Evolutionary conservation across 2,329 filamentous ascomycete genomes (phyloP).

Genomic region (Hypoxylon sp.): DNA sequence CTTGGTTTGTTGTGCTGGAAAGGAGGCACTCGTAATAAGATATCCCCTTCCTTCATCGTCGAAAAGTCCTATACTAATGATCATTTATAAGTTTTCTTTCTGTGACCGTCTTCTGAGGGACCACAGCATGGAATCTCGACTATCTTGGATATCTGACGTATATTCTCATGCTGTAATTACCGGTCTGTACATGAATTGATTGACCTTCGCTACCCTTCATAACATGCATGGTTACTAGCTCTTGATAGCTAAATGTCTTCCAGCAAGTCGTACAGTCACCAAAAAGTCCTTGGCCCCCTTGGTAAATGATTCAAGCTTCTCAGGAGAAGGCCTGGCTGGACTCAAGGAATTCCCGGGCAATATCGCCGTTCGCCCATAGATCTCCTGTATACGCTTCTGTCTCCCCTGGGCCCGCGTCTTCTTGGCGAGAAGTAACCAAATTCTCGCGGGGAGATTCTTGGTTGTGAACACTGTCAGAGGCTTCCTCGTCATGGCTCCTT

Average conservation of each 20-base stretch:
- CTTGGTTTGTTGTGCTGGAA: too few species aligned
- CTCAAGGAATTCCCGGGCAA: neutral
- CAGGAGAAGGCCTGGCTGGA: neutral
- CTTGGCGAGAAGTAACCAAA: constrained; percentile 3
- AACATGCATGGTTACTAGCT: neutral
- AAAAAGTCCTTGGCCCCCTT: neutral
- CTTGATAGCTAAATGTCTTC: neutral
- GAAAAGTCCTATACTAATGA: too few species aligned
- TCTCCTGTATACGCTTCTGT: neutral
- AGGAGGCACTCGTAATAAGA: neutral
- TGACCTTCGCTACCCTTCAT: neutral
- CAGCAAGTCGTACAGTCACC: neutral
- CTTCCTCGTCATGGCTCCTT: neutral
- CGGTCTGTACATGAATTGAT: neutral
- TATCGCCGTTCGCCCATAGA: neutral
- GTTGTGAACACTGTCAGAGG: neutral
- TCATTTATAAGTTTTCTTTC: neutral
- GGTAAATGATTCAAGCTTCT: neutral
- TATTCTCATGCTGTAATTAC: neutral
- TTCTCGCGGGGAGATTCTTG: neutral
- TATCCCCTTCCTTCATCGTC: neutral
- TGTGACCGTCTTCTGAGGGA: neutral
- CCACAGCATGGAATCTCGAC: neutral
- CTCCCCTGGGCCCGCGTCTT: neutral
- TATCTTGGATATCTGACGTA: too few species aligned